phyloP scores from a whole-genome alignment of 2,329 filamentous ascomycete genomes.

The Daldinia sp. region DNA sequence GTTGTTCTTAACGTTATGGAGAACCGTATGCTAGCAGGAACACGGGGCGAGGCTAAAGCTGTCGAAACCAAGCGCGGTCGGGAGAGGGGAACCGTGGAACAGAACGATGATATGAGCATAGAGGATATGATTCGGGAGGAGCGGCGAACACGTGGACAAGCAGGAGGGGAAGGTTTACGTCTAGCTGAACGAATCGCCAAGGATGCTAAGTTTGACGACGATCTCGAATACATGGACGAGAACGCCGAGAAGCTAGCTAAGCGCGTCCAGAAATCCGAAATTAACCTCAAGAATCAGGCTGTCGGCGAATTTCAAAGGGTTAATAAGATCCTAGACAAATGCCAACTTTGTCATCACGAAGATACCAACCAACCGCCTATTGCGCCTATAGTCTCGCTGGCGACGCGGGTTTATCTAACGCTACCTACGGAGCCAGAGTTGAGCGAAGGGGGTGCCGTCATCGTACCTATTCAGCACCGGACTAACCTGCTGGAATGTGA shows the following conservation, averaged over 20 bases:
- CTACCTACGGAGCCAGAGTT: conserved; percentile 91
- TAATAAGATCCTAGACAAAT: conserved; percentile 85
- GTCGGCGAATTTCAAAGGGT: conserved; percentile 91
- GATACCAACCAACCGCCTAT: conserved; percentile 79
- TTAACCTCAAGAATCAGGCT: conserved; percentile 87
- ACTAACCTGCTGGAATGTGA: conserved; percentile 96
- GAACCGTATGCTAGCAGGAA: conserved; percentile 85
- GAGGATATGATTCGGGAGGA: conserved; percentile 98
- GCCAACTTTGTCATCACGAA: conserved; percentile 93
- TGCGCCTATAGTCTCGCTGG: conserved; percentile 88
- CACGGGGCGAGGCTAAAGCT: conserved; percentile 77
- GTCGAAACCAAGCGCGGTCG: conserved; percentile 84
- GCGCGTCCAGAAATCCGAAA: conserved; percentile 86
- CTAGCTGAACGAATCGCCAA: conserved; percentile 95
- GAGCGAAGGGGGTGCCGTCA: conserved; percentile 83
- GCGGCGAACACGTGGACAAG: conserved; percentile 81
- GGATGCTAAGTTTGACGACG: conserved; percentile 88
- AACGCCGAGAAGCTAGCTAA: conserved; percentile 91
- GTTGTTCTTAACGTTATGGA: conserved; percentile 90
- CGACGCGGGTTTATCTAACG: conserved; percentile 87
- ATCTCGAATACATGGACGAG: conserved; percentile 97
- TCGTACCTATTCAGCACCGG: conserved; percentile 88
- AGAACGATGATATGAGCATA: conserved; percentile 95
- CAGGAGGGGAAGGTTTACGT: conserved; percentile 82
- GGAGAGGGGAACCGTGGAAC: conserved; percentile 85